Evolutionary conservation across 768 basidiomycete genomes (phyloP).

Genomic region (Termitomyces heimii): DNA sequence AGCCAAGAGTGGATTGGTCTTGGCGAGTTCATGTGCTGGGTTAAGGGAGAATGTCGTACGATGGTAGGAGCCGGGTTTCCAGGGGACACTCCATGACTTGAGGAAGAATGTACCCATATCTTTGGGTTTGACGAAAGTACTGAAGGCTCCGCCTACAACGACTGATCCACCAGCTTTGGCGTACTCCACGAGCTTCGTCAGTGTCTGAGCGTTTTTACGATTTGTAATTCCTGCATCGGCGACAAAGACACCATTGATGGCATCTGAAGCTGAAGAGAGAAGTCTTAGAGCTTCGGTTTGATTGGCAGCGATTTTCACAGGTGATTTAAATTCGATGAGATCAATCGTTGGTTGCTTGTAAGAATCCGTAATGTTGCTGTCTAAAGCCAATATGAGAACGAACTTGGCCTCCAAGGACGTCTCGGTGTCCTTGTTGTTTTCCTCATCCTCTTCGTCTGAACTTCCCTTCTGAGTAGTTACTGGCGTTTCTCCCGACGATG

Average conservation of each 20-base stretch:
- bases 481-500: background rate
- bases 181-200: constrained; percentile 29
- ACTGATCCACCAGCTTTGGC: constrained; percentile 30
- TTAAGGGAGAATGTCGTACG: constrained; percentile 32
- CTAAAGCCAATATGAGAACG: constrained; percentile 26
- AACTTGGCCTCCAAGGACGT: constrained; percentile 8
- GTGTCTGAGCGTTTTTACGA: constrained; percentile 14
- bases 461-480: background rate
- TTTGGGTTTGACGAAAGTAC: constrained; percentile 17
- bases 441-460: background rate
- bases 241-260: constrained; percentile 27
- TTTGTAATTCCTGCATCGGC: constrained; percentile 28
- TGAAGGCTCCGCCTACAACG: constrained; percentile 29
- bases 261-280: constrained; percentile 19
- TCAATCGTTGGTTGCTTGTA: constrained; percentile 20
- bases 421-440: background rate
- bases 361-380: constrained; percentile 15
- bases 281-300: constrained; percentile 16
- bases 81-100: constrained; percentile 25
- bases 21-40: constrained; percentile 20
- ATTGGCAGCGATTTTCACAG: constrained; percentile 15
- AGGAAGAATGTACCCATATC: constrained; percentile 24
- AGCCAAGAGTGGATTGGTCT: constrained; percentile 21
- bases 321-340: constrained; percentile 19
- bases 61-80: constrained; percentile 33